phyloP scores from a whole-genome alignment of 1,284 basidiomycete genomes.

The Pulveroboletus ridleyi region DNA sequence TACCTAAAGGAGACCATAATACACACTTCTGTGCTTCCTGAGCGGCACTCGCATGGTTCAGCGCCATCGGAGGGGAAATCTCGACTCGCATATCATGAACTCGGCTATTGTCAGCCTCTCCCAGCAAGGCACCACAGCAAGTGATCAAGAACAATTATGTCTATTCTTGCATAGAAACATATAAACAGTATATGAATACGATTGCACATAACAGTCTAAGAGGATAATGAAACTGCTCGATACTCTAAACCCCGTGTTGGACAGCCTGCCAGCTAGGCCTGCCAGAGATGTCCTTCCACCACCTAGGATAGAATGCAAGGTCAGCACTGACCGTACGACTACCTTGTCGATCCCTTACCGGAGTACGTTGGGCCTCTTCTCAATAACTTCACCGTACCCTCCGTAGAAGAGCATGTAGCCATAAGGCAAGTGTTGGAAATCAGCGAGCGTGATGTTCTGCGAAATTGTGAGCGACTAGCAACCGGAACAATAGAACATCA shows the following conservation, averaged over 20 bases:
- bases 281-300: no score
- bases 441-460: slow-evolving; percentile 53
- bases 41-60: not conserved
- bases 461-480: slow-evolving; percentile 16
- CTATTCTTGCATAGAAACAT: not conserved
- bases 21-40: no score
- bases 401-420: no score
- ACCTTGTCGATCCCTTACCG: slow-evolving; percentile 28
- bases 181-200: no score
- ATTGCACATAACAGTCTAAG: not conserved
- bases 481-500: not conserved
- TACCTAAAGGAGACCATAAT: no score
- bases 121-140: no score
- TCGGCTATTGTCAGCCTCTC: not conserved
- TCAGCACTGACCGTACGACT: slow-evolving; percentile 9
- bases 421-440: slow-evolving; percentile 49
- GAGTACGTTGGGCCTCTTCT: slow-evolving; percentile 28
- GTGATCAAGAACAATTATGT: not conserved
- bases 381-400: no score
- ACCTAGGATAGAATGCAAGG: slow-evolving; percentile 21
- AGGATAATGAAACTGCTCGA: not conserved
- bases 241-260: slow-evolving; percentile 11
- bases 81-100: not conserved
- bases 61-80: not conserved
- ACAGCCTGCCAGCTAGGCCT: no score